phyloP scores from a whole-genome alignment of 208 protist species.

The Wallacemonas rigidus region DNA sequence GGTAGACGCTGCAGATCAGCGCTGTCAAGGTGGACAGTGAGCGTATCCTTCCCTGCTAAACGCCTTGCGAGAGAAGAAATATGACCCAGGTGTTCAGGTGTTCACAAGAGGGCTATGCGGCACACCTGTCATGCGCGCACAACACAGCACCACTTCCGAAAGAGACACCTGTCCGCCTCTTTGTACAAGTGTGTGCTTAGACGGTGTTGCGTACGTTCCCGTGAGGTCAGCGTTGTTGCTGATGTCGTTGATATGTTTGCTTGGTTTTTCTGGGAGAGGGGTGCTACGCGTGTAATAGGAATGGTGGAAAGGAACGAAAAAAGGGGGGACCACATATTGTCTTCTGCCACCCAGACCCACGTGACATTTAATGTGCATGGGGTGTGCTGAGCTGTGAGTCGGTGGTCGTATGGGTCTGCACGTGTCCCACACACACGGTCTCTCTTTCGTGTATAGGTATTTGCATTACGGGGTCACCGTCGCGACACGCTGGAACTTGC shows the following conservation, averaged over 20 bases:
- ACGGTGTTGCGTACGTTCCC: no score
- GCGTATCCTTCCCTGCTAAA: no score
- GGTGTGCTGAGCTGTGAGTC: neutral
- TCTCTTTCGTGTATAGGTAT: no score
- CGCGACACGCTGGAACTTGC: conserved; percentile 84
- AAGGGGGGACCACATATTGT: conserved; percentile 17
- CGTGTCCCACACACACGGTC: neutral
- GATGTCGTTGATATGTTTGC: neutral
- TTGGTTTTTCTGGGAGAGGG: neutral
- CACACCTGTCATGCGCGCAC: no score
- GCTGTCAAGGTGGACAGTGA: no score
- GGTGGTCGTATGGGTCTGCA: neutral
- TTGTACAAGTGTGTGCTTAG: neutral
- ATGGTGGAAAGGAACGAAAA: conserved; percentile 15
- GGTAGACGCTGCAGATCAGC: no score
- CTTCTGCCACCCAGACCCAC: neutral
- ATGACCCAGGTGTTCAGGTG: no score
- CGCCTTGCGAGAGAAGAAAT: no score
- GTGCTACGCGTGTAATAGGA: conserved; percentile 12
- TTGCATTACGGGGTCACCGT: conserved; percentile 34
- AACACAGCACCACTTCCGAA: no score
- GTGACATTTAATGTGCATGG: neutral
- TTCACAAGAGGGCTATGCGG: no score
- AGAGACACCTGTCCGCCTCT: no score
- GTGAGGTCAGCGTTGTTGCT: no score